Evolutionary conservation across 1,139 yeast genomes (phyloP).

Genomic region (Torulaspora pretoriensis): DNA sequence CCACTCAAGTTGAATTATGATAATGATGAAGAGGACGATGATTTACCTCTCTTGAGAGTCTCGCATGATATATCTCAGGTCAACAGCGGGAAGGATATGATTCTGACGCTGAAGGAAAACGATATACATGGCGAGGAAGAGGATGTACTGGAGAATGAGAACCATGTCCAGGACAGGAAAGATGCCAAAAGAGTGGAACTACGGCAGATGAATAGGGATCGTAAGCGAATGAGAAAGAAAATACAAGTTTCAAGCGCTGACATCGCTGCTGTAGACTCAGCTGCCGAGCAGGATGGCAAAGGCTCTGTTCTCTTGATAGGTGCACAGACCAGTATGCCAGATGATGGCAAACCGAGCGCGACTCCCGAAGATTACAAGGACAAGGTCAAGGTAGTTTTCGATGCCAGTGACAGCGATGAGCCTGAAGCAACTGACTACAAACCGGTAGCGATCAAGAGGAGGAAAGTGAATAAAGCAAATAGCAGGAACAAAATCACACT

Average conservation of each 20-base stretch:
- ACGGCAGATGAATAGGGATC: conserved; percentile 25
- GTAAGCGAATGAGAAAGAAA: conserved; percentile 21
- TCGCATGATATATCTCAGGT: conserved; percentile 20
- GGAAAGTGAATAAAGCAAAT: conserved; percentile 22
- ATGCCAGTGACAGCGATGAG: conserved; percentile 21
- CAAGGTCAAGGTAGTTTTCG: conserved; percentile 22
- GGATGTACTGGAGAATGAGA: conserved; percentile 25
- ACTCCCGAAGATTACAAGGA: conserved; percentile 6
- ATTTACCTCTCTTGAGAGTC: conserved; percentile 19
- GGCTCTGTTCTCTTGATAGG: conserved; percentile 20
- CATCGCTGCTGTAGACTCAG: conserved; percentile 36
- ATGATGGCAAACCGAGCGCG: background rate
- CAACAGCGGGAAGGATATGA: conserved; percentile 39
- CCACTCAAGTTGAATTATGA: conserved; percentile 27
- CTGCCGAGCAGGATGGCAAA: conserved; percentile 23
- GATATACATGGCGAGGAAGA: conserved; percentile 47
- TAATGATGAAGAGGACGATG: conserved; percentile 37
- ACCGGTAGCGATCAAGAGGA: conserved; percentile 32
- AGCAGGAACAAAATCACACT: conserved; percentile 11
- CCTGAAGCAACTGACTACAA: conserved; percentile 30
- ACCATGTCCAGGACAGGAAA: conserved; percentile 17
- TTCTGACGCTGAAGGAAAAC: conserved; percentile 64
- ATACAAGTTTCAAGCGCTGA: conserved; percentile 42
- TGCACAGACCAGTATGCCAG: conserved; percentile 6
- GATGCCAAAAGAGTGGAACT: conserved; percentile 24